Conservation (phyloP, 768 basidiomycete species). For the Mycena latifolia region DNA sequence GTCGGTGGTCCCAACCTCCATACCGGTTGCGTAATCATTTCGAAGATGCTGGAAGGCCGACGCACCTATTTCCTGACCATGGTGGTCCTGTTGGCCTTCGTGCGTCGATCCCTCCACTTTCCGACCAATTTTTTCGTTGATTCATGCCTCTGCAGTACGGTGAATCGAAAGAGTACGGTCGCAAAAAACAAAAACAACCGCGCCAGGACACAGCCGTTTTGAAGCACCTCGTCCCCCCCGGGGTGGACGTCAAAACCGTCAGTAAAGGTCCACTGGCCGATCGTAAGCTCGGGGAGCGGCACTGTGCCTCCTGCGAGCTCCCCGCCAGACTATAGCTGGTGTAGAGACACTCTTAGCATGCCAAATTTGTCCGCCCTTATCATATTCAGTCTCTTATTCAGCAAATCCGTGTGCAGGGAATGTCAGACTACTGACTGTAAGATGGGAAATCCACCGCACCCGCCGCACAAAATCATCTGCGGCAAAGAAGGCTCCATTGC, state of each 20-base stretch:
- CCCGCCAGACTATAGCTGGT: slow-evolving; percentile 20
- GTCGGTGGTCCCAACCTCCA: not conserved
- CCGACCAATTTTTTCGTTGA: not conserved
- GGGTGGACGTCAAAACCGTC: slow-evolving; percentile 3
- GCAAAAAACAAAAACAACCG: slow-evolving; percentile 22
- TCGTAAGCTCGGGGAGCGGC: slow-evolving; percentile 1
- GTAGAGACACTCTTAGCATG: slow-evolving; percentile 10
- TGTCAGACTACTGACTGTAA: slow-evolving; percentile 36
- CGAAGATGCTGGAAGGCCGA: not conserved
- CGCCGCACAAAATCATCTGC: slow-evolving; percentile 35
- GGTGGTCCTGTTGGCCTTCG: slow-evolving; percentile 35
- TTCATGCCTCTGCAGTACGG: slow-evolving; percentile 16
- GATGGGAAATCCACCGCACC: slow-evolving; percentile 19
- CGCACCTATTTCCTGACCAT: slow-evolving; percentile 31
- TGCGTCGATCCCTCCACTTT: too few species aligned
- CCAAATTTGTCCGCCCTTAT: too few species aligned
- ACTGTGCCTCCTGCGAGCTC: slow-evolving; percentile 23
- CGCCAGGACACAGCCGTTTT: slow-evolving; percentile 2
- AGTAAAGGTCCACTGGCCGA: not conserved
- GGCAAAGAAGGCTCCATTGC: slow-evolving; percentile 30
- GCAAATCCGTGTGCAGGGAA: slow-evolving; percentile 19
- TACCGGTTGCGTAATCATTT: slow-evolving; percentile 11
- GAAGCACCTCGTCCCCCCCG: slow-evolving; percentile 1
- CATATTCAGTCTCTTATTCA: too few species aligned
- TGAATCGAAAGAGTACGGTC: slow-evolving; percentile 30